These are phyloP conservation scores for Hirsutella rhossiliensis DNA, from an alignment of 2,329 filamentous ascomycete species.

Conservation along the genomic window DNA sequence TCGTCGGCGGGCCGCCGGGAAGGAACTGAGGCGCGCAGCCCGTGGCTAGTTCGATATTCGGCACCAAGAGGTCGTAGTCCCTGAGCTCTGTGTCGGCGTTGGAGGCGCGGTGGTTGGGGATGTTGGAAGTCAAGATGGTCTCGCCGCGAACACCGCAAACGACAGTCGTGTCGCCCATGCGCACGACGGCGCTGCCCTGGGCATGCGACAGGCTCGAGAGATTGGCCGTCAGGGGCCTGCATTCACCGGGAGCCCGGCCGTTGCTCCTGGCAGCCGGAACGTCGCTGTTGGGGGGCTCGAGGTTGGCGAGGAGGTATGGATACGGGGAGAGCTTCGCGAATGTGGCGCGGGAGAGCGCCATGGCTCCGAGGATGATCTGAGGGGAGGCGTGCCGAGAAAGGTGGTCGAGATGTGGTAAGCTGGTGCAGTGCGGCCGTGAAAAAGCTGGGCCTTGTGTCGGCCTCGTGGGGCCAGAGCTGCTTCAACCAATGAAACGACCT, in stretches of 20 bases:
- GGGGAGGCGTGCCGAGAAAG: background rate
- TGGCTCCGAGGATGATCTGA: conserved; percentile 1
- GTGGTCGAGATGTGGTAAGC: background rate
- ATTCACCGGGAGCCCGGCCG: conserved; percentile 58
- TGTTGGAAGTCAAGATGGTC: conserved; percentile 62
- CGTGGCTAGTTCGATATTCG: conserved; percentile 86
- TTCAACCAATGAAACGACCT: no score
- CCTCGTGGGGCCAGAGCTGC: no score
- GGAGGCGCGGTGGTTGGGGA: conserved; percentile 50
- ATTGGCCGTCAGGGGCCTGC: conserved; percentile 65
- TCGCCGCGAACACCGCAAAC: conserved; percentile 88
- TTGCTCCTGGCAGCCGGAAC: conserved; percentile 59
- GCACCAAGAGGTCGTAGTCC: conserved; percentile 67
- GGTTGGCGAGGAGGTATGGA: conserved; percentile 80
- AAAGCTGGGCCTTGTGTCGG: no score
- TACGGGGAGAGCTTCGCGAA: conserved; percentile 86
- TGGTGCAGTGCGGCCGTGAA: no score
- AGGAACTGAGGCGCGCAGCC: conserved; percentile 79
- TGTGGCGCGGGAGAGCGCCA: conserved; percentile 46
- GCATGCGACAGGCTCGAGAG: conserved; percentile 77
- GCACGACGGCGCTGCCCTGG: conserved; percentile 79
- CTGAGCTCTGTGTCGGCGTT: conserved; percentile 34
- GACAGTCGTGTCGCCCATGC: conserved; percentile 82
- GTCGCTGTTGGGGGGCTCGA: conserved; percentile 46
- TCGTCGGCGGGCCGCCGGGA: conserved; percentile 69